Base-by-base conservation (phyloP, 768 basidiomycete genomes). In the Cyclocybe cylindracea region DNA sequence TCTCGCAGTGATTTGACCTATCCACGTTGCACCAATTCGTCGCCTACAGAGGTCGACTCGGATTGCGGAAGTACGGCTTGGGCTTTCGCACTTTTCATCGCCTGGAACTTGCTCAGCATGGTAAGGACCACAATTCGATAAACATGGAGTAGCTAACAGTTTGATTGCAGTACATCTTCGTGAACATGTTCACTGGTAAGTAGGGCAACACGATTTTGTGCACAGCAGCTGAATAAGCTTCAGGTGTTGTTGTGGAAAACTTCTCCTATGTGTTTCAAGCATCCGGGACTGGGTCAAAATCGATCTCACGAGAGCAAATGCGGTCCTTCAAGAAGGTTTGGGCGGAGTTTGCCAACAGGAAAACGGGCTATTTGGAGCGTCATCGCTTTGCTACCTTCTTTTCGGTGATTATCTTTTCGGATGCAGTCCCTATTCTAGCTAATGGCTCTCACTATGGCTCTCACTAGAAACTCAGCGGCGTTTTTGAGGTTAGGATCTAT, bases 91-190 rank as follows among this genome's bases (percentile, higher is more conserved):
- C 75, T 98, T 13, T 97, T 95, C 71, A 95, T 96, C 57, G 83
- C 89, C 1, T 98, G 95, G 95, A 98, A 97, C 62, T 70, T 98
- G 31, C 72, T 98, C 31, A 93, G 90, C 80, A 95, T 96, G 94
- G 91, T 93, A 61, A 58, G 77, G 65, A 8, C 24, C 32, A 16
- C 31, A 11, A 31, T 48, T 34, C 18, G 10, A 38, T 49, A 8
- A 32, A 49, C 14, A 58, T 53, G 31, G 37, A 5, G 16, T 39
- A 35, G 29, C 44, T 44, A 38, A 46, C 50, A 10, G 42, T 43
- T 34, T 36, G 16, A 39, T 50, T 41, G 7, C 65, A 95, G 94
- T 97, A 94, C 68, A 94, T 98, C 61, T 94, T 98, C 67, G 82
- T 90, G 57, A 97, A 96, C 71, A 85, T 97, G 86, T 95, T 95